Evolutionary conservation across 1,284 basidiomycete species (phyloP).

Genomic region (Coniferiporia weirii): DNA sequence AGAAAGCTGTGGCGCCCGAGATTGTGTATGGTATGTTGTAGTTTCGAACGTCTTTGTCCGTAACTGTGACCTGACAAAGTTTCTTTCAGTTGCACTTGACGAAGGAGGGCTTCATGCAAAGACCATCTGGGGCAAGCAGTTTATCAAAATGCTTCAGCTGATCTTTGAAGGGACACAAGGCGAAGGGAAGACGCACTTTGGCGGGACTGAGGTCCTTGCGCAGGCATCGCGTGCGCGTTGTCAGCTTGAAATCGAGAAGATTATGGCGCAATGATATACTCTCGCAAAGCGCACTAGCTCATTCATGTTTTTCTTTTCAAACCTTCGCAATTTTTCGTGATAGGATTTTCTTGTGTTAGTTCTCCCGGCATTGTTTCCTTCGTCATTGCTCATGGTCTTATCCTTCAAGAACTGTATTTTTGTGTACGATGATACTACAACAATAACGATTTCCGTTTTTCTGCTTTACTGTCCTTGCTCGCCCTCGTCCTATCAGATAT

Average conservation of each 20-base stretch:
- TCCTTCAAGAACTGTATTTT: background rate
- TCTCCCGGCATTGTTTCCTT: background rate
- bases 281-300: background rate
- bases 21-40: constrained; percentile 55
- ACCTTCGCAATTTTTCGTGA: background rate
- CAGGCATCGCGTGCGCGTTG: constrained; percentile 55
- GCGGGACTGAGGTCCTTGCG: constrained; percentile 51
- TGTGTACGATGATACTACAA: background rate
- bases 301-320: background rate
- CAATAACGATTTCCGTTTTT: too few relatives aligned
- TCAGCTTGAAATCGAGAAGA: constrained; percentile 59
- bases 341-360: background rate
- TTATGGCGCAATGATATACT: constrained; percentile 32
- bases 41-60: constrained; percentile 21
- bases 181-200: constrained; percentile 45
- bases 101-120: constrained; percentile 61
- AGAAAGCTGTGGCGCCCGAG: constrained; percentile 51
- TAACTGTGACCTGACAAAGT: constrained; percentile 16
- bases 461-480: too few relatives aligned
- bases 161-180: constrained; percentile 58
- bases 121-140: constrained; percentile 71
- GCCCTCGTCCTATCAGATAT: too few relatives aligned
- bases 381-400: background rate
- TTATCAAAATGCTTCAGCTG: constrained; percentile 67
- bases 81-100: constrained; percentile 58